A percentile compares a stretch with the other conserved stretches of the same genome.
phyloP scores from a whole-genome alignment of 2,329 filamentous ascomycete species.

The Phialemonium atrogriseum region DNA sequence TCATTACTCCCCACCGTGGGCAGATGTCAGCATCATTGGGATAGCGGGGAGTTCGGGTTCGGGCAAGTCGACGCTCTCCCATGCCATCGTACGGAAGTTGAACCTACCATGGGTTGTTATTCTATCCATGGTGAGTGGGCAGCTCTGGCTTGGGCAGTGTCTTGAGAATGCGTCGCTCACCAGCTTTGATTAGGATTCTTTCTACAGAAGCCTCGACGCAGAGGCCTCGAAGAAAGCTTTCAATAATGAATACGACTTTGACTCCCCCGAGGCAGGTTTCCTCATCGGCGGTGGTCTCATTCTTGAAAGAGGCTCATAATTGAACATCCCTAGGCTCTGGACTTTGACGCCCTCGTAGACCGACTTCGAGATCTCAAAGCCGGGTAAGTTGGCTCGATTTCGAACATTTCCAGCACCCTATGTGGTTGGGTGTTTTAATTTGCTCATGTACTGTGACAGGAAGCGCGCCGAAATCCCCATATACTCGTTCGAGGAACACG shows the following conservation, averaged over 20 bases:
- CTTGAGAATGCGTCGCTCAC: neutral
- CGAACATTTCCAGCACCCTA: neutral
- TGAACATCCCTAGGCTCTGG: constrained; percentile 67
- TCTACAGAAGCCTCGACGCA: constrained; percentile 81
- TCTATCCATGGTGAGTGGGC: constrained; percentile 71
- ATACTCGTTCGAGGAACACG: constrained; percentile 92
- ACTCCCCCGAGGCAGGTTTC: constrained; percentile 62
- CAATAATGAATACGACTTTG: constrained; percentile 89
- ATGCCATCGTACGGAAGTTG: constrained; percentile 81
- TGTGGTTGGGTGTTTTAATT: neutral
- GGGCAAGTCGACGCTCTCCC: constrained; percentile 84
- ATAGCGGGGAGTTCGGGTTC: constrained; percentile 94
- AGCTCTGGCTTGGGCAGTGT: constrained; percentile 4
- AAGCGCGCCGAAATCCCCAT: constrained; percentile 85
- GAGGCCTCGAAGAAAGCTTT: constrained; percentile 78
- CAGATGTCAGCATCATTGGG: constrained; percentile 91
- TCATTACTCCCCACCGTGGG: constrained; percentile 92
- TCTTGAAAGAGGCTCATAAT: neutral
- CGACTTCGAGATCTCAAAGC: constrained; percentile 77
- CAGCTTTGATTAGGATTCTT: constrained; percentile 65
- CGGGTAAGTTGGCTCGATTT: constrained; percentile 58
- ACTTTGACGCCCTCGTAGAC: constrained; percentile 83
- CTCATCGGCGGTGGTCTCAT: constrained; percentile 1
- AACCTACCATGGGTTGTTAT: constrained; percentile 98
- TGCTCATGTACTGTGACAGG: constrained; percentile 36